Percentiles rank a stretch among this genome's conserved stretches.
Conservation (phyloP, 2,329 filamentous ascomycete species). For the Camillea tinctor region DNA sequence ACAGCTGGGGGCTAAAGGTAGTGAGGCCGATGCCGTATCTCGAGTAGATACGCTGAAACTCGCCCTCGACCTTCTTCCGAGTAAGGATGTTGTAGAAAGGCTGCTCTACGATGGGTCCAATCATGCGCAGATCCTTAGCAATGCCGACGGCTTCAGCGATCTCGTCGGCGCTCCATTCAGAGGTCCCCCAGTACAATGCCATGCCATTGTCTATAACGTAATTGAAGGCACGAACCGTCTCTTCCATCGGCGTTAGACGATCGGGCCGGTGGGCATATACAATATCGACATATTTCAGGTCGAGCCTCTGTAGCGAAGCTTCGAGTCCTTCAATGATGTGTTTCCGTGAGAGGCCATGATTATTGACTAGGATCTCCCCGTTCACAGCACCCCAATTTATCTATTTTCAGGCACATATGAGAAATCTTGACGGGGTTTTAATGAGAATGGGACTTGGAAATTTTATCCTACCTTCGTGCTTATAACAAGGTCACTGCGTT, state of each 20-base stretch:
- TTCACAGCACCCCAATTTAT: constrained; percentile 37
- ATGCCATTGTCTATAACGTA: constrained; percentile 54
- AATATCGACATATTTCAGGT: constrained; percentile 65
- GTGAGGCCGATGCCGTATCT: constrained; percentile 57
- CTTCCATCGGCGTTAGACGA: constrained; percentile 57
- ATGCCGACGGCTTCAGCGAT: constrained; percentile 57
- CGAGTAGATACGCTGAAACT: constrained; percentile 57
- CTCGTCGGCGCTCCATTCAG: constrained; percentile 58
- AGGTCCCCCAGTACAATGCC: constrained; percentile 64
- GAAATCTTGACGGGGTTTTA: neutral
- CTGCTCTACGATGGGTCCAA: constrained; percentile 47
- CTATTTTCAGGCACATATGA: neutral
- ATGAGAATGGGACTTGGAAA: constrained; percentile 30
- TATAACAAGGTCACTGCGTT: constrained; percentile 53
- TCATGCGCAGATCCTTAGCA: constrained; percentile 57
- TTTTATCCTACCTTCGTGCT: constrained; percentile 49
- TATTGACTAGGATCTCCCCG: constrained; percentile 36
- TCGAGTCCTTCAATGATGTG: constrained; percentile 58
- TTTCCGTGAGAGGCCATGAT: constrained; percentile 48
- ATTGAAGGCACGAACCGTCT: constrained; percentile 56
- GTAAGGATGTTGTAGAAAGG: constrained; percentile 63
- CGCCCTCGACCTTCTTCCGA: constrained; percentile 59
- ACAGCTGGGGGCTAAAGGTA: constrained; percentile 48
- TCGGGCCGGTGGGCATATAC: constrained; percentile 63
- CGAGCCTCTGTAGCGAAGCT: constrained; percentile 55